Percentiles rank a stretch among this genome's conserved stretches.
phyloP scores from a whole-genome alignment of 1,284 basidiomycete genomes.

The Fomitopsis betulina region DNA sequence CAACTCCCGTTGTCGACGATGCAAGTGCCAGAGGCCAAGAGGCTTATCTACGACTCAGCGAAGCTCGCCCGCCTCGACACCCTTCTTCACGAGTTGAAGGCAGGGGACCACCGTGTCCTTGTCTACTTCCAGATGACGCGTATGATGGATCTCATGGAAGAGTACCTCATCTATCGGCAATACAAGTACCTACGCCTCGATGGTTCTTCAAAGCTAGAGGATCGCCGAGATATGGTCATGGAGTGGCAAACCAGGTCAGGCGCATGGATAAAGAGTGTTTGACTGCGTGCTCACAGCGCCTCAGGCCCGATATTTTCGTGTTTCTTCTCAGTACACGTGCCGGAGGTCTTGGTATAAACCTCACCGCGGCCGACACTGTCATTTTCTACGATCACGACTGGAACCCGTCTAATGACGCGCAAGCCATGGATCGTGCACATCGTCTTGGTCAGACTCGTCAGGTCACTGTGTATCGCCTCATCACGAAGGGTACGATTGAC shows the following conservation, averaged over 20 bases:
- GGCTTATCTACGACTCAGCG: conserved; percentile 95
- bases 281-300: background rate
- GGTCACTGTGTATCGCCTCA: conserved; percentile 97
- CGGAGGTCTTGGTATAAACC: conserved; percentile 96
- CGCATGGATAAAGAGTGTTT: background rate
- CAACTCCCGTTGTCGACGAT: conserved; percentile 85
- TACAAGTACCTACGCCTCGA: conserved; percentile 97
- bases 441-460: conserved; percentile 98
- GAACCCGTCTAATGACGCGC: conserved; percentile 99
- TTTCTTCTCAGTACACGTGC: conserved; percentile 96
- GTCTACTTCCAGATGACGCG: conserved; percentile 99
- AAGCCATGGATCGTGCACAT: conserved; percentile 99
- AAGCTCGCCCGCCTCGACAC: conserved; percentile 91
- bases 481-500: conserved; percentile 96
- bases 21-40: conserved; percentile 93
- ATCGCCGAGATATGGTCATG: conserved; percentile 98
- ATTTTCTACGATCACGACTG: conserved; percentile 99
- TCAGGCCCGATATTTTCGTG: conserved; percentile 89
- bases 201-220: conserved; percentile 93
- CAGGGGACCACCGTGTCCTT: conserved; percentile 90
- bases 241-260: conserved; percentile 96
- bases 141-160: conserved; percentile 99
- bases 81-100: conserved; percentile 89
- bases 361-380: conserved; percentile 97
- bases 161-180: conserved; percentile 96